Percentiles rank a stretch among this genome's conserved stretches.
phyloP scores from a whole-genome alignment of 202 grass and related monocot species.

The Carex arenaria region DNA sequence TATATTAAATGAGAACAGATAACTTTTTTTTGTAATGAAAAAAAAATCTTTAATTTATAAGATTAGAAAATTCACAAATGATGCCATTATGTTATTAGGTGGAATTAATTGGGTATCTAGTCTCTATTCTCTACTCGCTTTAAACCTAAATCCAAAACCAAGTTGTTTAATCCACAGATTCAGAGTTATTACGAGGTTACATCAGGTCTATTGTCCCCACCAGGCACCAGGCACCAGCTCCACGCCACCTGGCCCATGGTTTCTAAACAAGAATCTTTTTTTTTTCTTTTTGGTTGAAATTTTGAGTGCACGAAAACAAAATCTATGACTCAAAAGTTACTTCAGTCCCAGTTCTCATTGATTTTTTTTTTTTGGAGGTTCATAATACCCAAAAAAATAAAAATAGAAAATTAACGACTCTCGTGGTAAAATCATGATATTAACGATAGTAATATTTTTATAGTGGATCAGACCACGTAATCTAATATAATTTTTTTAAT shows the following conservation, averaged over 20 bases:
- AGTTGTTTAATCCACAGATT: neutral
- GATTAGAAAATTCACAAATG: no score
- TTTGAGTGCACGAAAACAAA: neutral
- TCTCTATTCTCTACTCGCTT: neutral
- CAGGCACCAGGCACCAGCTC: neutral
- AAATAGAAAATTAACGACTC: no score
- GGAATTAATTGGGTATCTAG: neutral
- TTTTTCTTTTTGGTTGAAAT: no score
- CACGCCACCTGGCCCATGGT: neutral
- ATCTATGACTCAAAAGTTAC: neutral
- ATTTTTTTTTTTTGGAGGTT: no score
- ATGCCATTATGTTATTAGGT: neutral
- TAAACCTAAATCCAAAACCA: constrained; percentile 2
- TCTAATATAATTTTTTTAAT: no score
- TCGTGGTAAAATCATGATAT: no score
- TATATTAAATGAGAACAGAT: no score
- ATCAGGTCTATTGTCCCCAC: neutral
- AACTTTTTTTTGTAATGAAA: no score
- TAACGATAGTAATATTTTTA: no score
- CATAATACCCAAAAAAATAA: neutral
- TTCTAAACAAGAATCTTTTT: neutral
- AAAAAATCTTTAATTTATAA: no score
- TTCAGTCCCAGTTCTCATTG: neutral
- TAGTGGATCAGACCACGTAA: no score
- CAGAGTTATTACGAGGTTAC: neutral